Evolutionary conservation across 345 rosid genomes (phyloP).

Genomic region (Hibiscus tridactylites): DNA sequence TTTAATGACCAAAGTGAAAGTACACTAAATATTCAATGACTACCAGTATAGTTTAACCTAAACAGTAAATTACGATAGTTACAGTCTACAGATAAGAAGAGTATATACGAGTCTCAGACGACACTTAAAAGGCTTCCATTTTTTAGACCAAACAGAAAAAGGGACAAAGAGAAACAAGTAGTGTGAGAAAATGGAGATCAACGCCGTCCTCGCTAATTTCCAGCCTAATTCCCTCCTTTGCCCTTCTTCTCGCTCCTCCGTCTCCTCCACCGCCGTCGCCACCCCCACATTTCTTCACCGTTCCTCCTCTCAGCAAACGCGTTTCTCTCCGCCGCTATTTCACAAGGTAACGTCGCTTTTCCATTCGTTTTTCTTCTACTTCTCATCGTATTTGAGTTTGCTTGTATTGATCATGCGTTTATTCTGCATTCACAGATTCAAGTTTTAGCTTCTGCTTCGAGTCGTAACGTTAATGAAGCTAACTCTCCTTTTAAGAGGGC

Average conservation of each 20-base stretch:
- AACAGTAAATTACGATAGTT: too few relatives aligned
- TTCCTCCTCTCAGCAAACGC: slow-evolving; percentile 10
- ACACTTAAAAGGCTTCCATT: not conserved
- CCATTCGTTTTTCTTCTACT: not conserved
- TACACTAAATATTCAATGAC: too few relatives aligned
- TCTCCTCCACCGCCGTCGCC: slow-evolving; percentile 4
- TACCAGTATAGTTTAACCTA: too few relatives aligned
- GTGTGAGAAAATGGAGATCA: slow-evolving; percentile 43
- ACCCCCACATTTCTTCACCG: slow-evolving; percentile 17
- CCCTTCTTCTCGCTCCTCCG: slow-evolving; percentile 30
- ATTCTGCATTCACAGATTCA: slow-evolving; percentile 31
- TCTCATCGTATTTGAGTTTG: not conserved
- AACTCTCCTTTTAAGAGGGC: slow-evolving; percentile 25
- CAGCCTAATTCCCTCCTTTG: slow-evolving; percentile 31
- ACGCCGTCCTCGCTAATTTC: slow-evolving; percentile 24
- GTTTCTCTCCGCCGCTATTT: slow-evolving; percentile 19
- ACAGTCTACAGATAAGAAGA: too few relatives aligned
- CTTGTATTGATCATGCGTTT: not conserved
- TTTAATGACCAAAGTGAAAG: too few relatives aligned
- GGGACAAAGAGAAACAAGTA: not conserved
- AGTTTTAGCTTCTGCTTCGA: slow-evolving; percentile 15
- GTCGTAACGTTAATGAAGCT: slow-evolving; percentile 13
- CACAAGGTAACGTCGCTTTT: slow-evolving; percentile 33
- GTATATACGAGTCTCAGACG: too few relatives aligned
- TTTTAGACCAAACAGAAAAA: not conserved